Evolutionary conservation across 1,284 basidiomycete species (phyloP).

Genomic region (Gymnopus androsaceus): DNA sequence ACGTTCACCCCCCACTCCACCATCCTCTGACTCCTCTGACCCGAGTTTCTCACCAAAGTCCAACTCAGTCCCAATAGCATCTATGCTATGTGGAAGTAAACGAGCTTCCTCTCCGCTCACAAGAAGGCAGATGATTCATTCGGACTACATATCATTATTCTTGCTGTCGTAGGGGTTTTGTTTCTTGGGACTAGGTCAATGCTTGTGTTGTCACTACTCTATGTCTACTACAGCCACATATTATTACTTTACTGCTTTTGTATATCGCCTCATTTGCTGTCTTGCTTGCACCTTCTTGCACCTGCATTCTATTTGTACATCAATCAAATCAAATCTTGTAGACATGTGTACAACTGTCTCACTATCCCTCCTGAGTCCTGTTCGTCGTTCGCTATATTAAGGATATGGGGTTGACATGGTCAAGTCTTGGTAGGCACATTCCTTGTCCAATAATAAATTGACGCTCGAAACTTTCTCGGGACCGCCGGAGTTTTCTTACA

Average conservation of each 20-base stretch:
- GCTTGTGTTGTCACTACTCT: too few relatives aligned
- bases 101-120: neutral
- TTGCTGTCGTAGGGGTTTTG: too few relatives aligned
- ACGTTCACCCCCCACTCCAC: neutral
- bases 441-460: neutral
- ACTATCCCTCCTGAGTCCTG: too few relatives aligned
- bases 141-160: neutral
- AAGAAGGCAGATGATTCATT: neutral
- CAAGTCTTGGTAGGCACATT: neutral
- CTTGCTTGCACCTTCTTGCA: neutral
- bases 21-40: slow-evolving; percentile 8
- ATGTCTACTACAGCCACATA: too few relatives aligned
- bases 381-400: neutral
- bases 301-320: too few relatives aligned
- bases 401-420: neutral
- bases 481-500: neutral
- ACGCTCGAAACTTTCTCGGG: neutral
- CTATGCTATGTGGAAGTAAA: slow-evolving; percentile 1
- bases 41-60: slow-evolving; percentile 2
- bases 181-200: too few relatives aligned
- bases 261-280: neutral
- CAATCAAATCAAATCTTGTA: too few relatives aligned
- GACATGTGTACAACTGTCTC: neutral
- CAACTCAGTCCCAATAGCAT: slow-evolving; percentile 12
- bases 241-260: neutral